A percentile compares a stretch with the other conserved stretches of the same genome.
phyloP scores from a whole-genome alignment of 164 flowering plant species.

The Tetrastigma voinierianum region DNA sequence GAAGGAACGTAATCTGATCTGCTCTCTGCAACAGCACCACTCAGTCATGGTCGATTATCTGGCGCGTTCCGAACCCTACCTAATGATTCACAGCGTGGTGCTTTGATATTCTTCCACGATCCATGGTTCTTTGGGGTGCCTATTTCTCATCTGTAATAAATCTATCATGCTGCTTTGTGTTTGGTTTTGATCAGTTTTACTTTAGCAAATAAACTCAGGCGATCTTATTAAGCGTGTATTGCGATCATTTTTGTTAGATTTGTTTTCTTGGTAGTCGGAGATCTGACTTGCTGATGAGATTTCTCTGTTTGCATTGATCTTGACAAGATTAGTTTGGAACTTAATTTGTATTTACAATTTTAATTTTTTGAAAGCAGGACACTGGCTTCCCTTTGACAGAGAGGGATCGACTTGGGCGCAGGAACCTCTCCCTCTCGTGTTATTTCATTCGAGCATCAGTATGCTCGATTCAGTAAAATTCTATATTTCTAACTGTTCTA shows the following conservation, averaged over 20 bases:
- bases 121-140: constrained; percentile 98
- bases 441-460: constrained; percentile 92
- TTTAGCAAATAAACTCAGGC: too few relatives aligned
- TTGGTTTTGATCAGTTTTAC: too few relatives aligned
- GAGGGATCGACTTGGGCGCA: constrained; percentile 94
- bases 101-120: constrained; percentile 98
- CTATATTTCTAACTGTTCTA: not conserved
- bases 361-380: constrained; percentile 56
- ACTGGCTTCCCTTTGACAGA: constrained; percentile 95
- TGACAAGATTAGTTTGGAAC: not conserved
- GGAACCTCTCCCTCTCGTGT: constrained; percentile 95
- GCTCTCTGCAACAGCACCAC: constrained; percentile 41
- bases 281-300: too few relatives aligned
- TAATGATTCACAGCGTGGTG: constrained; percentile 94
- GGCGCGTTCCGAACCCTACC: constrained; percentile 75
- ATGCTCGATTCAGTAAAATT: constrained; percentile 87
- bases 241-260: not conserved
- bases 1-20: constrained; percentile 26
- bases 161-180: not conserved
- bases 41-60: constrained; percentile 48
- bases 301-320: too few relatives aligned
- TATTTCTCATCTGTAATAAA: too few relatives aligned
- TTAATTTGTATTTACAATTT: not conserved
- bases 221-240: not conserved
- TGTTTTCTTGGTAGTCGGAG: too few relatives aligned